These are phyloP conservation scores for Penicillium manginii DNA, from an alignment of 495 filamentous ascomycete genomes.

Conservation along the genomic window DNA sequence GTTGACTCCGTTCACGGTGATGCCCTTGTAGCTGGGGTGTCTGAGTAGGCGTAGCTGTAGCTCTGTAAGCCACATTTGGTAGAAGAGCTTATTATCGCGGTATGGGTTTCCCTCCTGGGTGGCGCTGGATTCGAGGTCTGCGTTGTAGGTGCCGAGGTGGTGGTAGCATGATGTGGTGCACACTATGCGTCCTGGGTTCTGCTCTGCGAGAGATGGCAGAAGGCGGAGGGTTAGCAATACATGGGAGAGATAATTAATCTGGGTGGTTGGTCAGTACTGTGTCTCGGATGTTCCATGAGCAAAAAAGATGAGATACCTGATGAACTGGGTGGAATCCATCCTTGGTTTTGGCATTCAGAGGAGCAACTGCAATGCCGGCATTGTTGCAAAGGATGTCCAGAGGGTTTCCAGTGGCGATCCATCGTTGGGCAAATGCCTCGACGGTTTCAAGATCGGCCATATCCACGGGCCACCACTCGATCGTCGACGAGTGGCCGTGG, in stretches of 20 bases:
- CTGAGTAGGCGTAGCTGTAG: conserved; percentile 23
- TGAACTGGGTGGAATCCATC: conserved; percentile 33
- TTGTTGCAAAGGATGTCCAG: conserved; percentile 35
- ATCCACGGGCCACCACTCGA: conserved; percentile 56
- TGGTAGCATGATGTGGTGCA: conserved; percentile 33
- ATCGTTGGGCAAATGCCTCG: conserved; percentile 42
- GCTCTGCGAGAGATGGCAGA: conserved; percentile 25
- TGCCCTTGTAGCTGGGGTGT: conserved; percentile 24
- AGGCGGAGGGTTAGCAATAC: conserved; percentile 27
- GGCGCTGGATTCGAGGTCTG: conserved; percentile 10
- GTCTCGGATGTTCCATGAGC: no score
- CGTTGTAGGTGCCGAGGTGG: conserved; percentile 18
- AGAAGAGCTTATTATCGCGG: conserved; percentile 30
- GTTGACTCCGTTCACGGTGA: conserved; percentile 31
- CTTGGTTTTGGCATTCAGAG: conserved; percentile 11
- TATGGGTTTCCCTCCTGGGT: conserved; percentile 14
- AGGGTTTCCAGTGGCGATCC: conserved; percentile 15
- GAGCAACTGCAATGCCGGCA: conserved; percentile 20
- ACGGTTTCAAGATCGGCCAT: conserved; percentile 50
- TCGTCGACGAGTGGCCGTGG: conserved; percentile 29
- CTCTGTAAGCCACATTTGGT: conserved; percentile 31
- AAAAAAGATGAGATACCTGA: conserved; percentile 17
- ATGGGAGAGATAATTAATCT: conserved; percentile 33
- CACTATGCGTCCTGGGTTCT: conserved; percentile 24
- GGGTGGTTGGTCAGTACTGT: neutral